Evolutionary conservation across 2,329 filamentous ascomycete species (phyloP).

Genomic region (Fusarium globosum): DNA sequence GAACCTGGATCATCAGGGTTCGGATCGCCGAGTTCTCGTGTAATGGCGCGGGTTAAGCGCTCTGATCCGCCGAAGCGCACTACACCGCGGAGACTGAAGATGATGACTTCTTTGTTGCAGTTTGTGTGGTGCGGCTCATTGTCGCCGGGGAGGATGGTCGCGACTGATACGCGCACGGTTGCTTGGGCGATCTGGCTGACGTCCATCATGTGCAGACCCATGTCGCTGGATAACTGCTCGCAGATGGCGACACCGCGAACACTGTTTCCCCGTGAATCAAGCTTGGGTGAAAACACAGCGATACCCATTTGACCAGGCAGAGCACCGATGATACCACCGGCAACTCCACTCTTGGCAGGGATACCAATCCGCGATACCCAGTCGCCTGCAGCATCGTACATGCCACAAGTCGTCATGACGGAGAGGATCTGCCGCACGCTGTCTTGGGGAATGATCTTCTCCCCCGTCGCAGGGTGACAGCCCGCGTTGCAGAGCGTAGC

Average conservation of each 20-base stretch:
- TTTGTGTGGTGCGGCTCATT: constrained; percentile 43
- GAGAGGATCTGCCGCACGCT: constrained; percentile 55
- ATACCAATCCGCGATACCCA: constrained; percentile 54
- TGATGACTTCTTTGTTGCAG: constrained; percentile 44
- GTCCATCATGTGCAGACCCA: constrained; percentile 52
- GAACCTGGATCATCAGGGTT: constrained; percentile 42
- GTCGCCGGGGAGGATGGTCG: constrained; percentile 45
- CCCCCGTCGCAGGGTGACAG: constrained; percentile 49
- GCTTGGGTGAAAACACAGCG: constrained; percentile 48
- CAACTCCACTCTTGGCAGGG: constrained; percentile 52
- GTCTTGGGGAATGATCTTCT: constrained; percentile 49
- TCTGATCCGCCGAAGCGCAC: constrained; percentile 51
- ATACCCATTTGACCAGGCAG: constrained; percentile 49
- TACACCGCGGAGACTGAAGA: constrained; percentile 49
- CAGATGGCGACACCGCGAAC: constrained; percentile 49
- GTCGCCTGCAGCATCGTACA: constrained; percentile 55
- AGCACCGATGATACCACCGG: constrained; percentile 49
- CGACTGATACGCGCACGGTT: constrained; percentile 45
- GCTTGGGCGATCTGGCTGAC: constrained; percentile 48
- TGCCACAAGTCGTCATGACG: constrained; percentile 56
- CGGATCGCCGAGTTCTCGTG: constrained; percentile 43
- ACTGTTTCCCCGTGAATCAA: constrained; percentile 49
- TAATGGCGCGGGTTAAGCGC: constrained; percentile 47
- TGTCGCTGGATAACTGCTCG: constrained; percentile 47
- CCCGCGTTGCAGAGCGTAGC: constrained; percentile 53